Percentiles rank a stretch among this genome's conserved stretches.
phyloP scores from a whole-genome alignment of 371 early-diverging fungal genomes.

The Lichtheimia corymbifera region DNA sequence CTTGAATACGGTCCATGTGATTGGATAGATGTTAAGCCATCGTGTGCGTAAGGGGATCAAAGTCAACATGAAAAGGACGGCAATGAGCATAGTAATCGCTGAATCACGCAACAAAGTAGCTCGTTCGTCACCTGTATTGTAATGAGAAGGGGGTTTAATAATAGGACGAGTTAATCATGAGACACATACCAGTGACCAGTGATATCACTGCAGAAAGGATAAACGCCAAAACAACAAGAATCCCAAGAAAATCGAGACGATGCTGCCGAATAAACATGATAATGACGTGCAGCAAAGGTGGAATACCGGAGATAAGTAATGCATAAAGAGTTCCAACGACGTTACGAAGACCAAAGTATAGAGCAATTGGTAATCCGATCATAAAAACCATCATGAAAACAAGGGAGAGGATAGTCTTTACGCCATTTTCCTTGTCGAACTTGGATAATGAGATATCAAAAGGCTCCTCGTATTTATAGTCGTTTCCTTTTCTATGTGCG shows the following conservation, averaged over 20 bases:
- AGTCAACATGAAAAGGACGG: constrained; percentile 40
- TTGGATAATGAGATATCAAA: too few species aligned
- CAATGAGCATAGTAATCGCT: constrained; percentile 33
- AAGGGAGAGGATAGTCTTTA: neutral
- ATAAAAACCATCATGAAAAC: constrained; percentile 21
- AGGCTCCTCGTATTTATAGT: too few species aligned
- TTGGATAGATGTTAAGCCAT: constrained; percentile 31
- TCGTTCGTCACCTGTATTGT: constrained; percentile 31
- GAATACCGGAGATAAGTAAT: constrained; percentile 46
- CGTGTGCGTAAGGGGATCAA: constrained; percentile 40
- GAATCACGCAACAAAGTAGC: constrained; percentile 46
- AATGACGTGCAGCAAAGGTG: constrained; percentile 36
- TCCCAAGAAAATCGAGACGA: constrained; percentile 38
- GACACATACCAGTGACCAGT: constrained; percentile 31
- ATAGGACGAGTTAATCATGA: neutral
- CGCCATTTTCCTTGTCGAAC: too few species aligned
- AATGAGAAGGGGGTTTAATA: neutral
- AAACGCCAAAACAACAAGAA: constrained; percentile 37
- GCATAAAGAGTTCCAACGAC: constrained; percentile 31
- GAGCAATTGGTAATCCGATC: constrained; percentile 30
- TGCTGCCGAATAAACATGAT: constrained; percentile 21
- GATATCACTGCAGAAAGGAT: constrained; percentile 43
- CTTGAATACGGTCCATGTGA: constrained; percentile 29
- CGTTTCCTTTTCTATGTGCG: too few species aligned
- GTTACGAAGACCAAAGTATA: constrained; percentile 35